Evolutionary conservation across 2,329 filamentous ascomycete species (phyloP).

Genomic region (Colletotrichum coccodes): DNA sequence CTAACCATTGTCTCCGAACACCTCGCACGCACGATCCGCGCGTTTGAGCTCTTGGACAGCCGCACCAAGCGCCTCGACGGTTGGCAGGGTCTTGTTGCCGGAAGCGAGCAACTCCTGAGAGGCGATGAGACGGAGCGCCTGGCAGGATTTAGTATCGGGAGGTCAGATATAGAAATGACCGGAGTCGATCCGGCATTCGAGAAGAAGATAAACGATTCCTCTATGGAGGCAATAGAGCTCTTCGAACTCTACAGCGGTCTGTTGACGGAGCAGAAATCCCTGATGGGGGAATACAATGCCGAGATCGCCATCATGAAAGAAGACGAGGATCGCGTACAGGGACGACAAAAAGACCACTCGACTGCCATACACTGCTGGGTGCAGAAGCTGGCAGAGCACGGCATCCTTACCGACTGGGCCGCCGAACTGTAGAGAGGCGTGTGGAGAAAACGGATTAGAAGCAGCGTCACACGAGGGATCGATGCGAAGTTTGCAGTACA

Average conservation of each 20-base stretch:
- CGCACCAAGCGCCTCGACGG: conserved; percentile 44
- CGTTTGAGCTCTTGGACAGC: conserved; percentile 49
- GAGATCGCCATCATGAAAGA: conserved; percentile 57
- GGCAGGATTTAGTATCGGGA: conserved; percentile 42
- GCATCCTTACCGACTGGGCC: conserved; percentile 60
- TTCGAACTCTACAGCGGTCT: conserved; percentile 51
- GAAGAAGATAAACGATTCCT: conserved; percentile 11
- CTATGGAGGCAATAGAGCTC: conserved; percentile 38
- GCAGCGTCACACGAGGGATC: background rate
- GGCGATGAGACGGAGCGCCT: conserved; percentile 38
- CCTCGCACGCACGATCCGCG: conserved; percentile 55
- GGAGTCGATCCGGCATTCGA: conserved; percentile 24
- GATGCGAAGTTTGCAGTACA: background rate
- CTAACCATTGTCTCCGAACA: conserved; percentile 58
- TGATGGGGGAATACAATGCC: conserved; percentile 58
- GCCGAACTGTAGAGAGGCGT: conserved; percentile 20
- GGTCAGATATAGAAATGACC: conserved; percentile 37
- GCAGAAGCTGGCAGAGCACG: conserved; percentile 73
- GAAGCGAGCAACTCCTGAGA: conserved; percentile 35
- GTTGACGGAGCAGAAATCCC: conserved; percentile 49
- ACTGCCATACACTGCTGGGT: conserved; percentile 77
- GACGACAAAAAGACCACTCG: conserved; percentile 74
- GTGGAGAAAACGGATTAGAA: background rate
- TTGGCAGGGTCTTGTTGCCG: conserved; percentile 13
- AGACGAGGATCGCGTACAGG: conserved; percentile 62